phyloP scores from a whole-genome alignment of 2,329 filamentous ascomycete genomes.

The Penicillium sp. region DNA sequence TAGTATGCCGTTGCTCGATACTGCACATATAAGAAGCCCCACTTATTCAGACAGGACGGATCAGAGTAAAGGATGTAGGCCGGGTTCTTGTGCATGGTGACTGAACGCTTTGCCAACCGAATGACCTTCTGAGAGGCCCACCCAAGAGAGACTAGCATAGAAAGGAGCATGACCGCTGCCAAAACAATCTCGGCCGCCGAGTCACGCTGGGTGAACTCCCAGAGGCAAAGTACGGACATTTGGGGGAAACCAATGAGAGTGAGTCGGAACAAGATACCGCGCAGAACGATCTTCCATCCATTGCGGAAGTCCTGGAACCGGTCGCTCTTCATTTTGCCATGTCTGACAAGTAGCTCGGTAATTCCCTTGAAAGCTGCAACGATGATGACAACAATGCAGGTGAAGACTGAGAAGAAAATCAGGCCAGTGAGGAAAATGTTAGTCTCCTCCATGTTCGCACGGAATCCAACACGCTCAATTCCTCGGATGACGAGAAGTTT shows the following conservation, averaged over 20 bases:
- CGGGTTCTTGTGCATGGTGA: conserved; percentile 90
- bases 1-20: conserved; percentile 96
- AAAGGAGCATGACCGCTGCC: conserved; percentile 83
- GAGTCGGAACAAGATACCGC: conserved; percentile 89
- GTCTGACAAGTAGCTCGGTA: conserved; percentile 72
- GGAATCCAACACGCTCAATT: conserved; percentile 86
- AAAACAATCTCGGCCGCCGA: conserved; percentile 83
- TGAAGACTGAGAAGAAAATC: conserved; percentile 82
- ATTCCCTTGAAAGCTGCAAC: conserved; percentile 77
- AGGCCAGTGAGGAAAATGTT: conserved; percentile 93
- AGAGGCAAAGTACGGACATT: conserved; percentile 84
- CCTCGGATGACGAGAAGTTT: conserved; percentile 63
- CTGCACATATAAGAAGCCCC: conserved; percentile 96
- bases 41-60: conserved; percentile 90
- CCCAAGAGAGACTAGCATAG: conserved; percentile 70
- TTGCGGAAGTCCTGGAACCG: conserved; percentile 93
- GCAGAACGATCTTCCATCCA: conserved; percentile 87
- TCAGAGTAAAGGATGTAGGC: conserved; percentile 97
- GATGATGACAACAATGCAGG: conserved; percentile 68
- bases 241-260: conserved; percentile 89
- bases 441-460: conserved; percentile 77
- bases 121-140: conserved; percentile 93
- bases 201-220: conserved; percentile 86
- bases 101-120: conserved; percentile 80
- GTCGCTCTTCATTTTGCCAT: conserved; percentile 75